Base-by-base conservation (phyloP, 2,329 filamentous ascomycete genomes). In the Blastomyces gilchristii region DNA sequence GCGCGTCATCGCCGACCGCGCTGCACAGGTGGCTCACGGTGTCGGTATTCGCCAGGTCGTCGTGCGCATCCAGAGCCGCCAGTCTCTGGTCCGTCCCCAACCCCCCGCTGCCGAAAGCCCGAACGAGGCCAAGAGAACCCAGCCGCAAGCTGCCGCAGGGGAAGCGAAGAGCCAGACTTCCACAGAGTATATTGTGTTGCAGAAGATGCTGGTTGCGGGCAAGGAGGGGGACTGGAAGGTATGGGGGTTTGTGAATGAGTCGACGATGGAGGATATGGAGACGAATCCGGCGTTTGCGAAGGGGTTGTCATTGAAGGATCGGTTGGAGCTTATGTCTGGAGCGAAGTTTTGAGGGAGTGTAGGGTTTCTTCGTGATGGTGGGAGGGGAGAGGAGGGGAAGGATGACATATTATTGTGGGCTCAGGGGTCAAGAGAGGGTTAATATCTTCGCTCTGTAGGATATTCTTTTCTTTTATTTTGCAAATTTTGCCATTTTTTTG, bases 111-210 rank as follows among this genome's bases (percentile, higher is more conserved):
- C 71, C 37, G 63, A 61, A 56, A 62, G 56, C 28, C 39, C 12
- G 31, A 18, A 34, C 22, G 22, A 28, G 0, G 41, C 14, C 41
- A 43, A 14, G 0, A 16, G 14, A n/a, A 25, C 34, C 39, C 63
- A 62, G 11, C 57, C 63, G 31, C 47, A 64, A 28, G 49, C 45
- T 7, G 58, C 63, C 12, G n/a, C 47, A 41, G 67, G 65, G 31
- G 65, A 70, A n/a, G 67, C 68, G 18, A 77, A 76, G 69, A 69
- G 73, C 60, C 77, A 77, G 70, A 75, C 77, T 65, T 75, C 75
- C 65, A 74, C 72, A 1, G 81, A 83, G 69, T 81, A 83, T 65
- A 67, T 83, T 39, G 80, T 83, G 16, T 68, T 83, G 31, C 81
- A 83, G 71, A 76, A 77, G 69, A 66, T 77, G 43, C 69, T 76